Percentiles rank a stretch among this genome's conserved stretches.
Conservation (phyloP, 208 protist genomes). For the Phytomonas sp. region DNA sequence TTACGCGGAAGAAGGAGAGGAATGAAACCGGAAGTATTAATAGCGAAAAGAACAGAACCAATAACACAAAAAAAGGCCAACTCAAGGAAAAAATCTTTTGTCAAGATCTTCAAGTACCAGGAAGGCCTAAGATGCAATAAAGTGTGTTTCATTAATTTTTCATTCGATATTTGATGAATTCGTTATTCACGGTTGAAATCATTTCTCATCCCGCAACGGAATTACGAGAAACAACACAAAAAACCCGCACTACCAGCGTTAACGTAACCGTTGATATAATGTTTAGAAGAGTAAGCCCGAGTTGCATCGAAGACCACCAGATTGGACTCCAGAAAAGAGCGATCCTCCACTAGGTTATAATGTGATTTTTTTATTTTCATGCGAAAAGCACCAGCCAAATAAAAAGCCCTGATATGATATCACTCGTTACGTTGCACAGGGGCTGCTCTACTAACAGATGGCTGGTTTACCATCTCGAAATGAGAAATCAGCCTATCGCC, state of each 20-base stretch:
- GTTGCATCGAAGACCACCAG: neutral
- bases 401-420: neutral
- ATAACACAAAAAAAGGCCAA: slow-evolving; percentile 11
- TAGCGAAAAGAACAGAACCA: slow-evolving; percentile 5
- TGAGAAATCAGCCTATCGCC: neutral
- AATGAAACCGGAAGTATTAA: slow-evolving; percentile 5
- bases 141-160: neutral
- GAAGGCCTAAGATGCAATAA: neutral
- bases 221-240: neutral
- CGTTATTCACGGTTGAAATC: neutral
- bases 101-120: neutral
- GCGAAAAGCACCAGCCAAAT: neutral
- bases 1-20: slow-evolving; percentile 6
- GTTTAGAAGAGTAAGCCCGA: neutral
- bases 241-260: neutral
- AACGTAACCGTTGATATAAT: neutral
- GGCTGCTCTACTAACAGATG: neutral
- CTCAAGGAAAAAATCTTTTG: neutral
- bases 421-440: neutral
- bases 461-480: neutral
- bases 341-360: neutral
- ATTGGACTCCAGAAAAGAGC: neutral
- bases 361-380: neutral
- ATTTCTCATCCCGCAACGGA: neutral
- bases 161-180: neutral